A percentile compares a stretch with the other conserved stretches of the same genome.
Conservation (phyloP, 805 yeast species). For the Wickerhamomyces silvicola region DNA sequence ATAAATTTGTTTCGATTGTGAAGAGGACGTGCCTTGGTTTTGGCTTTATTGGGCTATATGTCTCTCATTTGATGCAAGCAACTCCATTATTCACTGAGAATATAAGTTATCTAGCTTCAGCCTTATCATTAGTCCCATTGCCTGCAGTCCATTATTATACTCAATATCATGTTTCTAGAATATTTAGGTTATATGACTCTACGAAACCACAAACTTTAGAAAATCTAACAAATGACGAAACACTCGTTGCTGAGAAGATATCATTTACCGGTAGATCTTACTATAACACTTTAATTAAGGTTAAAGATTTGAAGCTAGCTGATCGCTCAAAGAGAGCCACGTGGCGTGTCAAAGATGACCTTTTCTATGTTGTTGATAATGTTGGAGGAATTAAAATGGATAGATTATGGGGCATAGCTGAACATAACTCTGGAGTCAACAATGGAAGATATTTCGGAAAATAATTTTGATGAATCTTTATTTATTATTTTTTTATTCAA, state of each 20-base stretch:
- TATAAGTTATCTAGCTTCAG: slow-evolving; percentile 34
- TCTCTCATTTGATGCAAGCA: slow-evolving; percentile 51
- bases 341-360: slow-evolving; percentile 33
- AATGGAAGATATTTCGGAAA: slow-evolving; percentile 49
- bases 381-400: slow-evolving; percentile 82
- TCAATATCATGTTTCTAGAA: slow-evolving; percentile 61
- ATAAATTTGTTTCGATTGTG: slow-evolving; percentile 53
- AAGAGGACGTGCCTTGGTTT: slow-evolving; percentile 59
- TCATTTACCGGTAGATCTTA: slow-evolving; percentile 60
- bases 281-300: slow-evolving; percentile 52
- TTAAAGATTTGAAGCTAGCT: slow-evolving; percentile 38
- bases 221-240: slow-evolving; percentile 54
- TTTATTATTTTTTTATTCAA: neutral
- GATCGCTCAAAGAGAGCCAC: slow-evolving; percentile 43
- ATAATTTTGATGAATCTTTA: neutral
- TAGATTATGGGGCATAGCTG: slow-evolving; percentile 78
- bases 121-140: slow-evolving; percentile 43
- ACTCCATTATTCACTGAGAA: slow-evolving; percentile 48
- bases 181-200: slow-evolving; percentile 63
- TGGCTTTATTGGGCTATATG: slow-evolving; percentile 52
- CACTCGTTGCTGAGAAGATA: slow-evolving; percentile 60
- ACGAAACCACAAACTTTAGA: slow-evolving; percentile 57
- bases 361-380: slow-evolving; percentile 59
- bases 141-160: slow-evolving; percentile 55
- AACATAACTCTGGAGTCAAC: slow-evolving; percentile 55